These are phyloP conservation scores for Lanmaoa rubissima DNA, from an alignment of 768 basidiomycete species.

Conservation along the genomic window DNA sequence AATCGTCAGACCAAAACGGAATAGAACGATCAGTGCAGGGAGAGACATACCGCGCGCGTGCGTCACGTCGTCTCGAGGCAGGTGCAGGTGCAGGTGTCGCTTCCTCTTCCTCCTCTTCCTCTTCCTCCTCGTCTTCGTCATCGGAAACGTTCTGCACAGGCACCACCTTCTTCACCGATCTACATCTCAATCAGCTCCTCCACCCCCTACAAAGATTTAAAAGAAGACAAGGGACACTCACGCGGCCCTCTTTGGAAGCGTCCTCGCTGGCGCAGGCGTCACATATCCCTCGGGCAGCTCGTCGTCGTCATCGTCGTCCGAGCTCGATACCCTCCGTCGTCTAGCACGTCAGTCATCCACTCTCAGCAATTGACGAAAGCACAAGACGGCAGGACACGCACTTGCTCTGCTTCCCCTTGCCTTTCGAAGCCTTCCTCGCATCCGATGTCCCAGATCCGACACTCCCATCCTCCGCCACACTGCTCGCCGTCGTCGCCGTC, in stretches of 20 bases:
- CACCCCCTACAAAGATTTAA: background rate
- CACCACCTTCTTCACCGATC: conserved; percentile 39
- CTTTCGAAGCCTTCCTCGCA: conserved; percentile 18
- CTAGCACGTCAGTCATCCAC: no score
- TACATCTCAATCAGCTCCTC: conserved; percentile 12
- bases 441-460: conserved; percentile 34
- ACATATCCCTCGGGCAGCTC: conserved; percentile 33
- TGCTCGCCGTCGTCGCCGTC: conserved; percentile 42
- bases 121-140: conserved; percentile 34
- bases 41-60: conserved; percentile 8
- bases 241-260: conserved; percentile 59
- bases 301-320: conserved; percentile 24
- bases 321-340: no score
- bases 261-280: conserved; percentile 45
- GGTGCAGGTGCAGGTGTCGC: conserved; percentile 34
- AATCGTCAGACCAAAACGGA: background rate
- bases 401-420: background rate
- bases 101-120: conserved; percentile 40
- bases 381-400: no score
- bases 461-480: conserved; percentile 35
- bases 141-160: conserved; percentile 26
- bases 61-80: conserved; percentile 8
- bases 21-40: background rate
- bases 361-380: no score
- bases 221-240: conserved; percentile 30